Conservation (phyloP, 192 early-diverging fungal species). For the Kappamyces sp. region DNA sequence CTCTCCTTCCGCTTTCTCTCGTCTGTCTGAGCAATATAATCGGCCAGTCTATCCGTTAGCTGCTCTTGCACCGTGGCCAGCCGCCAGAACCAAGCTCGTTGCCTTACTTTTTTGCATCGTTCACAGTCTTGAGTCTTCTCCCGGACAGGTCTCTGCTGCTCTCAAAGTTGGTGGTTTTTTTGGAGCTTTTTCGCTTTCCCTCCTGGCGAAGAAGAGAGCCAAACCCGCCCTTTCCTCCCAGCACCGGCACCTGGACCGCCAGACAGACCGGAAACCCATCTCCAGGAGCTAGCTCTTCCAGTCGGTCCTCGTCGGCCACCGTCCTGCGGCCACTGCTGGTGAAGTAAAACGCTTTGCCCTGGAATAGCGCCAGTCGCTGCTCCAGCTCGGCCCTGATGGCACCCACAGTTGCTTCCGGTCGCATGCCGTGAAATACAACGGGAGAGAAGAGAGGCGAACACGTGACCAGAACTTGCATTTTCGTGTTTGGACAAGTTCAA, state of each 20-base stretch:
- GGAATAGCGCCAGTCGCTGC: neutral
- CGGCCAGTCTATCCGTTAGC: slow-evolving; percentile 44
- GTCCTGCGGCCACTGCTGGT: slow-evolving; percentile 14
- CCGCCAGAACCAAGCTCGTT: neutral
- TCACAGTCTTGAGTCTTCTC: slow-evolving; percentile 78
- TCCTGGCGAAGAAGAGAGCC: slow-evolving; percentile 90
- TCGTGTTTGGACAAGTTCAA: neutral
- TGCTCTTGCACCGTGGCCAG: neutral
- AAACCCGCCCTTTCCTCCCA: slow-evolving; percentile 96
- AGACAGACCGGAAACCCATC: slow-evolving; percentile 24
- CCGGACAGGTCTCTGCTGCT: slow-evolving; percentile 90
- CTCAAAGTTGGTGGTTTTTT: slow-evolving; percentile 89
- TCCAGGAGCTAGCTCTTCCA: slow-evolving; percentile 14
- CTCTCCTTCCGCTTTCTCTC: slow-evolving; percentile 59
- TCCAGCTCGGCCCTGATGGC: slow-evolving; percentile 1
- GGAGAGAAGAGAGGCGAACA: neutral
- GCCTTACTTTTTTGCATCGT: slow-evolving; percentile 78
- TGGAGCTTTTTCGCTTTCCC: slow-evolving; percentile 79
- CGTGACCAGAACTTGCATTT: neutral
- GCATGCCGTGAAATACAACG: slow-evolving; percentile 3
- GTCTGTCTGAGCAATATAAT: slow-evolving; percentile 62
- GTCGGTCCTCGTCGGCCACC: slow-evolving; percentile 26
- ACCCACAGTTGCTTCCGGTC: slow-evolving; percentile 2
- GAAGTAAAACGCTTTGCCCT: neutral
- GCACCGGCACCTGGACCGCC: slow-evolving; percentile 46